A percentile compares a stretch with the other conserved stretches of the same genome.
These are phyloP conservation scores for Rhizopogon roseolus DNA, from an alignment of 768 basidiomycete genomes.

Conservation along the genomic window DNA sequence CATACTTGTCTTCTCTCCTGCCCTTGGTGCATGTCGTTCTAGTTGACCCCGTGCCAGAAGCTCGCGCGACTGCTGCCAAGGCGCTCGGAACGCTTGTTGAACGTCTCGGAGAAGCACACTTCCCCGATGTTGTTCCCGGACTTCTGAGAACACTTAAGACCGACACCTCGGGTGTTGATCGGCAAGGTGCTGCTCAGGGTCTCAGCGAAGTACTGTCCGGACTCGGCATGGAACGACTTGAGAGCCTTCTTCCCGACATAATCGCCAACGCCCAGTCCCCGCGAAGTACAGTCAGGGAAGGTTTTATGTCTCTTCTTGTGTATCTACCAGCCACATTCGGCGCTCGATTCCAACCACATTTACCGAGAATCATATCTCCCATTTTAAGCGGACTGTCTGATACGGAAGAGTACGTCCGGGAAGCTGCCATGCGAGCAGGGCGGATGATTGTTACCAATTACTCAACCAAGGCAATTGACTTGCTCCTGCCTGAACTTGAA, in stretches of 20 bases:
- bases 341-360: slow-evolving; percentile 91
- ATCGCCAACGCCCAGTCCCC: slow-evolving; percentile 88
- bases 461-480: slow-evolving; percentile 85
- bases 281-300: slow-evolving; percentile 88
- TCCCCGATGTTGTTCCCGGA: slow-evolving; percentile 93
- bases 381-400: slow-evolving; percentile 91
- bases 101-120: slow-evolving; percentile 88
- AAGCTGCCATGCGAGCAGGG: slow-evolving; percentile 98
- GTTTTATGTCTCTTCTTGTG: slow-evolving; percentile 96
- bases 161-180: slow-evolving; percentile 91
- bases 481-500: slow-evolving; percentile 91
- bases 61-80: slow-evolving; percentile 95
- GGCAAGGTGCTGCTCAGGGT: slow-evolving; percentile 97
- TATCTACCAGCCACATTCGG: slow-evolving; percentile 96
- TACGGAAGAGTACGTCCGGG: slow-evolving; percentile 90
- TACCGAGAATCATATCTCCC: slow-evolving; percentile 90
- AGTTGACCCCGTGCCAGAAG: slow-evolving; percentile 96
- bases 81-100: slow-evolving; percentile 96
- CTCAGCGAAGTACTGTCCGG: slow-evolving; percentile 92
- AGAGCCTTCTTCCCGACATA: slow-evolving; percentile 91
- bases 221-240: slow-evolving; percentile 95
- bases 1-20: slow-evolving; percentile 84
- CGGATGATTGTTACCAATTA: slow-evolving; percentile 97
- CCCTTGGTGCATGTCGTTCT: slow-evolving; percentile 91
- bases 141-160: slow-evolving; percentile 85